phyloP scores from a whole-genome alignment of 306 rosid species.

The Acmispon strigosus region DNA sequence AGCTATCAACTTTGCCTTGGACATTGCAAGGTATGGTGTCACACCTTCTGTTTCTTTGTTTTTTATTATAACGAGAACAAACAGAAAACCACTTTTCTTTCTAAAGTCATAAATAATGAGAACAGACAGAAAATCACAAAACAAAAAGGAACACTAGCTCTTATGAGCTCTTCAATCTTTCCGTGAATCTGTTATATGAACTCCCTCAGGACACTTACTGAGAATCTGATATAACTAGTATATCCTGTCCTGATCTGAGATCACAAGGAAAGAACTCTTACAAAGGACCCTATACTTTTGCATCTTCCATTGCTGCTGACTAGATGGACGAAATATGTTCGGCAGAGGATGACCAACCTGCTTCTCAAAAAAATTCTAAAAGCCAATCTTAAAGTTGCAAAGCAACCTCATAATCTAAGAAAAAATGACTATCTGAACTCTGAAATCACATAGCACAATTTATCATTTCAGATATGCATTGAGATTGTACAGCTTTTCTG shows the following conservation, averaged over 20 bases:
- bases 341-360: neutral
- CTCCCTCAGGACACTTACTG: neutral
- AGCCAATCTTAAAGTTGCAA: too few species aligned
- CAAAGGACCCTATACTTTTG: neutral
- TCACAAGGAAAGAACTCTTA: neutral
- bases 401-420: too few species aligned
- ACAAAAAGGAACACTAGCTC: neutral
- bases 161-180: neutral
- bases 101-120: neutral
- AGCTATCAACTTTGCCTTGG: slow-evolving; percentile 75
- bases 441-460: neutral
- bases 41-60: neutral
- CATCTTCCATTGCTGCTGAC: neutral
- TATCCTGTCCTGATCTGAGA: neutral
- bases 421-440: too few species aligned
- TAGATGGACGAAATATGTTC: slow-evolving; percentile 6
- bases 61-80: neutral
- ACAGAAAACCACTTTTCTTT: neutral
- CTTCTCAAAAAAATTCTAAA: too few species aligned
- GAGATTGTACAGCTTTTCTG: neutral
- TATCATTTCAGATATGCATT: neutral
- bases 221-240: neutral
- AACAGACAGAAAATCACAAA: slow-evolving; percentile 1
- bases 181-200: neutral
- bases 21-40: slow-evolving; percentile 64